phyloP scores from a whole-genome alignment of 2,329 filamentous ascomycete genomes.

The Aspergillus arachidicola region DNA sequence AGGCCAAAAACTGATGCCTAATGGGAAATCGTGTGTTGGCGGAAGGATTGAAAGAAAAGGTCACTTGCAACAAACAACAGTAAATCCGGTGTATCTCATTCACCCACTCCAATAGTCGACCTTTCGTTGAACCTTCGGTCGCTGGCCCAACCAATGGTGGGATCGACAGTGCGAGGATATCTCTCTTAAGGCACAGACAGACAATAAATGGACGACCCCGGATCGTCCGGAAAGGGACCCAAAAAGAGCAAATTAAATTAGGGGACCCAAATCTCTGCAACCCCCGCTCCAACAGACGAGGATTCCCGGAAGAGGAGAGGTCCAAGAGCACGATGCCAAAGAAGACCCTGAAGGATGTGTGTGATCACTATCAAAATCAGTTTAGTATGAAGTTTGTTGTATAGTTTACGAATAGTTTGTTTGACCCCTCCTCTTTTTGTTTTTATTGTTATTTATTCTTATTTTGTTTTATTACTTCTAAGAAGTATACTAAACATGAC shows the following conservation, averaged over 20 bases:
- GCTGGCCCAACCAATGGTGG: background rate
- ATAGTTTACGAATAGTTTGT: background rate
- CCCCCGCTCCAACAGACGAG: background rate
- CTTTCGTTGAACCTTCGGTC: background rate
- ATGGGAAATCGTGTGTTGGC: background rate
- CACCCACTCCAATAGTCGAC: background rate
- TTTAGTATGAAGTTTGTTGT: slow-evolving; percentile 1
- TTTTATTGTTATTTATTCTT: background rate
- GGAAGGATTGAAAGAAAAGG: background rate
- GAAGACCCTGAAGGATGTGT: background rate
- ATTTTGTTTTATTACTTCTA: background rate
- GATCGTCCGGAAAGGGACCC: slow-evolving; percentile 18
- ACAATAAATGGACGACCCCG: slow-evolving; percentile 15
- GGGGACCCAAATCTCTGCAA: background rate
- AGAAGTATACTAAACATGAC: too few relatives aligned
- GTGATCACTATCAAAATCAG: slow-evolving; percentile 1
- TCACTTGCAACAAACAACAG: background rate
- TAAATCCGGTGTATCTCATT: background rate
- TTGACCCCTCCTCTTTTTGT: background rate
- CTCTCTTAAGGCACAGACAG: background rate
- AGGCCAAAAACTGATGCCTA: slow-evolving; percentile 1
- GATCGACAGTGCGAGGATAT: background rate
- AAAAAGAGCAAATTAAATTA: slow-evolving; percentile 1
- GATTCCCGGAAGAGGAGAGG: background rate
- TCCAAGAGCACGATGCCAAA: background rate